Evolutionary conservation across 345 rosid genomes (phyloP), one percentile per base, ranked within the genome.

Genomic region (Combretum micranthum): DNA sequence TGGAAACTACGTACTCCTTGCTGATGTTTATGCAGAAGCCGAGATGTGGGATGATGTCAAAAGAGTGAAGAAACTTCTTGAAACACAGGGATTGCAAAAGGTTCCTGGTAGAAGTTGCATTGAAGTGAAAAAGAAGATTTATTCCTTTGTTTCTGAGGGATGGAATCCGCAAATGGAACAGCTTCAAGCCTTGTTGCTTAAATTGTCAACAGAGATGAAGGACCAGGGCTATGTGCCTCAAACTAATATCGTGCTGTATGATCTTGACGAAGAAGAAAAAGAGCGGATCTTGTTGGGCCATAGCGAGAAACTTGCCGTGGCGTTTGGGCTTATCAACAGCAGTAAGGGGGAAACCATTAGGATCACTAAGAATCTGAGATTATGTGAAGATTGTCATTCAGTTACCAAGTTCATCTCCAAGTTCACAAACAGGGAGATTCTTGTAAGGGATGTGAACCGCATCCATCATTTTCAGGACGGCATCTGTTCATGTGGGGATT

Each of bases 351-450:
- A 83, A 65, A 68, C 85, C 2, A 86, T 92, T 15, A 68, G 93
- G 73, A 83, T 92, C 46, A 83, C 88, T 17, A 88, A 92, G 81
- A 92, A 86, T 73, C 70, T 92, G 70, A 77, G 96, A 60, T 66
- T 88, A 25, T 92, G 96, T 25, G 96, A 86, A 60, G 98, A 92
- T 57, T 92, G 95, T 51, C 96, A 92, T 61, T 80, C 79, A 4
- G 81, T 88, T 67, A 88, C 88, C 0, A 88, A 88, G 68, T 78
- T 84, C 63, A 72, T 88, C 57, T 91, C 98, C 50, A 86, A 83
- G 75, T 81, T 81, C 51, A 65, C 83, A 50, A 69, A 76, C 21
- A 86, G 76, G 47, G 93, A 84, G 73, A 86, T 92, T 79, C 68
- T 92, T 43, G 96, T 92, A 26, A 74, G 87, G 43, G 96, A 88